Percentiles rank a stretch among this genome's conserved stretches.
Evolutionary conservation across 305 asterid genomes (phyloP).

Genomic region (Ilex paraguariensis): DNA sequence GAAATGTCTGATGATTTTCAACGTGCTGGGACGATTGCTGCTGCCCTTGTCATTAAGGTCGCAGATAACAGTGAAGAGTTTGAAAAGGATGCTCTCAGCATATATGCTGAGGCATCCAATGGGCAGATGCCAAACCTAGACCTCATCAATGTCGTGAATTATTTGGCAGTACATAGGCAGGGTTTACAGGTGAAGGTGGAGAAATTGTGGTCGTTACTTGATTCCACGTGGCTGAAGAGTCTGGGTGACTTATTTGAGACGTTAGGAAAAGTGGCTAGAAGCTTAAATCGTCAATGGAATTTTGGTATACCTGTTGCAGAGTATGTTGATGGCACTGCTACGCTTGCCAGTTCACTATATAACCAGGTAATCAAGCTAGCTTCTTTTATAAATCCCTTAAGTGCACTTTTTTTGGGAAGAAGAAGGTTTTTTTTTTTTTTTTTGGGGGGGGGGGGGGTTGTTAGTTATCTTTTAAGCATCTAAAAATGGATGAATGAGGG

Average conservation of each 20-base stretch:
- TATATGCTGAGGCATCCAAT: constrained; percentile 93
- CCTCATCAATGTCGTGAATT: constrained; percentile 79
- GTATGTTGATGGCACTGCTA: constrained; percentile 84
- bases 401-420: no score
- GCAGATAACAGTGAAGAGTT: constrained; percentile 44
- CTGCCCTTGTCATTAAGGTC: constrained; percentile 90
- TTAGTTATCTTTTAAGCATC: no score
- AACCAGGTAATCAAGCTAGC: constrained; percentile 54
- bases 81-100: constrained; percentile 67
- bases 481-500: neutral
- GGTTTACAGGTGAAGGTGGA: constrained; percentile 77
- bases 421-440: neutral
- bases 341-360: constrained; percentile 85
- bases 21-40: constrained; percentile 98
- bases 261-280: constrained; percentile 59
- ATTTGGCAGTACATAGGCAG: constrained; percentile 88
- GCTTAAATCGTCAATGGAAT: constrained; percentile 76
- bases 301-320: constrained; percentile 67
- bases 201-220: constrained; percentile 61
- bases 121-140: constrained; percentile 99
- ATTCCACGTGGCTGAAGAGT: constrained; percentile 67
- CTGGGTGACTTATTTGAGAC: constrained; percentile 55
- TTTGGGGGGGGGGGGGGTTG: no score
- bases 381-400: neutral
- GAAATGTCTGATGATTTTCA: constrained; percentile 46